Conservation (phyloP, 2,329 filamentous ascomycete species). For the Coniochaeta sp. region DNA sequence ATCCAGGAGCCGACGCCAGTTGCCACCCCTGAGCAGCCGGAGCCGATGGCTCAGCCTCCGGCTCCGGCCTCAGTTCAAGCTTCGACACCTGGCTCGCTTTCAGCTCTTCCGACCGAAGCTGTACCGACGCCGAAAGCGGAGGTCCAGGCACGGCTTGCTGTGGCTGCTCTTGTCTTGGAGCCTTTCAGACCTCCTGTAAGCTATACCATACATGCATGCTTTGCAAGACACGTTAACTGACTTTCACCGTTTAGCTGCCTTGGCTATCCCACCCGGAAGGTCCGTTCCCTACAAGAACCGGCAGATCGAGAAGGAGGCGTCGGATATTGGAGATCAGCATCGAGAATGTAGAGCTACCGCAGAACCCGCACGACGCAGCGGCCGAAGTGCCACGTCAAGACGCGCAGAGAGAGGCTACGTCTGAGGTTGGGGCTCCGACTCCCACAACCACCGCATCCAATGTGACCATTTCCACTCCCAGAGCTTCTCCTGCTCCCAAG, state of each 20-base stretch:
- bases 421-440: slow-evolving; percentile 14
- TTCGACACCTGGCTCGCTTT: slow-evolving; percentile 3
- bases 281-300: slow-evolving; percentile 38
- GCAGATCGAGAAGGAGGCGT: slow-evolving; percentile 35
- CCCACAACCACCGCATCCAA: slow-evolving; percentile 10
- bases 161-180: slow-evolving; percentile 8
- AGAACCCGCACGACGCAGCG: neutral
- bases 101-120: slow-evolving; percentile 17
- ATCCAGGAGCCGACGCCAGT: neutral
- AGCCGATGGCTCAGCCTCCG: slow-evolving; percentile 4
- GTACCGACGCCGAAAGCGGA: slow-evolving; percentile 12
- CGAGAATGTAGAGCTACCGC: slow-evolving; percentile 33
- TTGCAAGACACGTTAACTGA: neutral
- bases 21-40: neutral
- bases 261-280: slow-evolving; percentile 47
- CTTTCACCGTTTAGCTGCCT: slow-evolving; percentile 36
- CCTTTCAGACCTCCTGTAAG: slow-evolving; percentile 46
- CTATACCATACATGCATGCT: slow-evolving; percentile 8
- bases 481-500: slow-evolving; percentile 7
- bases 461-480: slow-evolving; percentile 9
- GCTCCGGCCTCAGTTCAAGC: slow-evolving; percentile 5
- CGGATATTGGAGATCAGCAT: slow-evolving; percentile 26
- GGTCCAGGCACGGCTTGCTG: slow-evolving; percentile 7
- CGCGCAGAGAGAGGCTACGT: slow-evolving; percentile 16
- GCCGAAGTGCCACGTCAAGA: neutral